Conservation (phyloP, 148 eudicot genomes). For the Rhododendron ovatum region DNA sequence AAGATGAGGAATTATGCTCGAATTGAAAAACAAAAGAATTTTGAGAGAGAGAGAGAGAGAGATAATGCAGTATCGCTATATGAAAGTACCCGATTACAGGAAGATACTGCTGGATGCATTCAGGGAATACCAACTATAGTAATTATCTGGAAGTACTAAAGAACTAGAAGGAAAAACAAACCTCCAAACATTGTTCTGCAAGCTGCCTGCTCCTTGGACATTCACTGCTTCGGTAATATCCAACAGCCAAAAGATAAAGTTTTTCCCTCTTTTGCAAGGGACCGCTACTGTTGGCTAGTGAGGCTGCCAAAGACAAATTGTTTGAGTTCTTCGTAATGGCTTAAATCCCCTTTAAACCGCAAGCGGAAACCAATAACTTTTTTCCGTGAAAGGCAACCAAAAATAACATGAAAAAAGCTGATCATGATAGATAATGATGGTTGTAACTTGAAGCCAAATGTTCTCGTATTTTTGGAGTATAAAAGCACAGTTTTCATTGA, state of each 20-base stretch:
- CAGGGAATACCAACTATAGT: background rate
- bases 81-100: background rate
- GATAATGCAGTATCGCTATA: background rate
- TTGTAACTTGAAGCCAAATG: background rate
- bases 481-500: background rate
- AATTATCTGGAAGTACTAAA: background rate
- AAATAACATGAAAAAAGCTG: background rate
- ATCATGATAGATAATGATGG: background rate
- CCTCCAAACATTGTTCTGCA: slow-evolving; percentile 79
- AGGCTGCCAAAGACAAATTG: slow-evolving; percentile 44
- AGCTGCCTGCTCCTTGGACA: slow-evolving; percentile 65
- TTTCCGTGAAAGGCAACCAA: background rate
- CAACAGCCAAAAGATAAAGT: slow-evolving; percentile 78
- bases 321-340: background rate
- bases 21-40: background rate
- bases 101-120: background rate
- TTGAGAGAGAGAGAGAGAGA: background rate
- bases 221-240: slow-evolving; percentile 76
- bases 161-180: slow-evolving; percentile 13
- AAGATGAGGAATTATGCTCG: background rate
- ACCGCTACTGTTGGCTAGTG: slow-evolving; percentile 53
- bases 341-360: background rate
- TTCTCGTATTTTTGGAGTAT: background rate
- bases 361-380: background rate
- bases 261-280: slow-evolving; percentile 74